These are phyloP conservation scores for Blastomyces percursus DNA, from an alignment of 2,329 filamentous ascomycete species.

Conservation along the genomic window DNA sequence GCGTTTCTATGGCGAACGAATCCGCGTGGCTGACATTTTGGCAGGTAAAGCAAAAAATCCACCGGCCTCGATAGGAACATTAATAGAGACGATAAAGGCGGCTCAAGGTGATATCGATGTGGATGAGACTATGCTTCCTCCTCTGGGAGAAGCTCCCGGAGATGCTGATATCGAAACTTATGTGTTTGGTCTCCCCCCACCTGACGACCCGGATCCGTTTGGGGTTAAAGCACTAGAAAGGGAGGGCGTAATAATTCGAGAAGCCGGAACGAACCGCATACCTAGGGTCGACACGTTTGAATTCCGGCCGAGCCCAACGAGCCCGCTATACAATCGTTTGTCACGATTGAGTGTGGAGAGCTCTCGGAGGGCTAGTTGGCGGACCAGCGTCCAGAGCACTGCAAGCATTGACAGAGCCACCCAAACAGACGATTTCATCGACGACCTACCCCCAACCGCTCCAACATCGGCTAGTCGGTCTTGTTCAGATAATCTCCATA, in stretches of 20 bases:
- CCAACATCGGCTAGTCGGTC: conserved; percentile 8
- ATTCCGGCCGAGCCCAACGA: conserved; percentile 64
- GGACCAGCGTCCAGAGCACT: conserved; percentile 57
- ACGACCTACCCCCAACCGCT: not conserved
- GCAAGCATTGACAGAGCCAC: conserved; percentile 50
- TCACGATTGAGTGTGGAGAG: conserved; percentile 59
- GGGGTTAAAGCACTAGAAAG: conserved; percentile 84
- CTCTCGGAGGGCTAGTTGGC: conserved; percentile 50
- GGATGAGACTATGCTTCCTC: conserved; percentile 56
- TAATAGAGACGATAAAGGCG: conserved; percentile 76
- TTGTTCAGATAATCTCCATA: conserved; percentile 4
- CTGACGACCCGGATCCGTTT: conserved; percentile 80
- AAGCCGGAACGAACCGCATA: conserved; percentile 67
- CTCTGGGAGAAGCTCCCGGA: conserved; percentile 59
- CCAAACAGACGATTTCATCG: conserved; percentile 51
- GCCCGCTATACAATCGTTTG: conserved; percentile 50
- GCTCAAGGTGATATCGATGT: conserved; percentile 74
- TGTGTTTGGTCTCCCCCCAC: conserved; percentile 65
- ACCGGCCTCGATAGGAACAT: conserved; percentile 45
- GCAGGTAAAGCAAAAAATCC: conserved; percentile 48
- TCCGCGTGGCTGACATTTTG: conserved; percentile 53
- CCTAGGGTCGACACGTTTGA: conserved; percentile 73
- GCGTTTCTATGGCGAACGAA: conserved; percentile 63
- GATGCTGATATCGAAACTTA: conserved; percentile 52
- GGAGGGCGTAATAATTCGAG: conserved; percentile 77